Conservation (phyloP, 352 stramenopile species). For the Pythium sukuiense region DNA sequence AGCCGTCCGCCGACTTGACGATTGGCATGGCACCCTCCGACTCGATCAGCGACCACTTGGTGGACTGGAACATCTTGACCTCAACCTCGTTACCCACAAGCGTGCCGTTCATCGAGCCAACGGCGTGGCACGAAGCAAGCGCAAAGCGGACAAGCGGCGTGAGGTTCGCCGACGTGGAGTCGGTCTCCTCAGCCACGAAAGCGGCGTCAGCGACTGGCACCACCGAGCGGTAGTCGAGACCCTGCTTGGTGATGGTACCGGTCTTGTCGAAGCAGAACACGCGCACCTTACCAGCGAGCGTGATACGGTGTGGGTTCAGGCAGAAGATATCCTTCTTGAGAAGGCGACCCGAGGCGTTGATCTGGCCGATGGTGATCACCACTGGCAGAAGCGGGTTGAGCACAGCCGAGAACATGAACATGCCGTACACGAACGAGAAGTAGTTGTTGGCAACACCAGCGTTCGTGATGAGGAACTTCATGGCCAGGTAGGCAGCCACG, state of each 20-base stretch:
- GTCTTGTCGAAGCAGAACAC: conserved; percentile 79
- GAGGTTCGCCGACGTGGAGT: conserved; percentile 21
- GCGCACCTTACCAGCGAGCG: conserved; percentile 62
- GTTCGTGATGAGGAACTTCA: conserved; percentile 35
- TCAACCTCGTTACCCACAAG: conserved; percentile 90
- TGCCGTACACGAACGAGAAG: conserved; percentile 34
- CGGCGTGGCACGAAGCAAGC: conserved; percentile 82
- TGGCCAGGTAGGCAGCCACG: conserved; percentile 34
- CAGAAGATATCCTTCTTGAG: conserved; percentile 47
- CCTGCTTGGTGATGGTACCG: conserved; percentile 69
- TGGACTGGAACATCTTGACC: conserved; percentile 84
- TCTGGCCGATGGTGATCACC: conserved; percentile 57
- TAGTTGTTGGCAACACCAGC: conserved; percentile 35
- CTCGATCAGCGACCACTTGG: conserved; percentile 65
- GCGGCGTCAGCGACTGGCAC: conserved; percentile 17
- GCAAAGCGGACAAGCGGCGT: conserved; percentile 40
- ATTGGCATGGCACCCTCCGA: conserved; percentile 9
- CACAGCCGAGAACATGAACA: conserved; percentile 41
- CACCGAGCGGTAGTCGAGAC: conserved; percentile 51
- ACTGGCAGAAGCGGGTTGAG: conserved; percentile 62
- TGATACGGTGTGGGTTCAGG: conserved; percentile 51
- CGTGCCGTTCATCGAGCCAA: conserved; percentile 62
- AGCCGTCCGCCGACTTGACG: conserved; percentile 44
- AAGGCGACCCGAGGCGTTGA: conserved; percentile 51
- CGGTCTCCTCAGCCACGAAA: conserved; percentile 16